phyloP scores from a whole-genome alignment of 2,329 filamentous ascomycete genomes.

The Clonostachys chloroleuca region DNA sequence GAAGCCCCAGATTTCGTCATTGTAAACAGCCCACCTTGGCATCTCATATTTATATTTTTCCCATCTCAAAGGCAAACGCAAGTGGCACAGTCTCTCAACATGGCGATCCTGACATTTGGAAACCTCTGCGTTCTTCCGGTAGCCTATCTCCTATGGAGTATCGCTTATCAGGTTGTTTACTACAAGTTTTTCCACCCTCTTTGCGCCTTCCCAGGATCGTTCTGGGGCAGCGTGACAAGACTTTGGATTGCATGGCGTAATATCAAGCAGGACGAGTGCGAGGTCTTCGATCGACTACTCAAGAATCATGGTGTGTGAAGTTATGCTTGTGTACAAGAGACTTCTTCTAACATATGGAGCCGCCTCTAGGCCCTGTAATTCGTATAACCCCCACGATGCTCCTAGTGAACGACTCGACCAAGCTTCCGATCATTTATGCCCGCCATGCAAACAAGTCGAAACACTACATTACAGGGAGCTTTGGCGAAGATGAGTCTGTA shows the following conservation, averaged over 20 bases:
- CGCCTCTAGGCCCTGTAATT: conserved; percentile 39
- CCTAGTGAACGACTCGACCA: conserved; percentile 45
- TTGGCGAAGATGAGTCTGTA: conserved; percentile 48
- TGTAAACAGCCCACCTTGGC: too few species aligned
- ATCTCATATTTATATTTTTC: too few species aligned
- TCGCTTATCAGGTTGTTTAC: conserved; percentile 33
- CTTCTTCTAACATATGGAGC: not conserved
- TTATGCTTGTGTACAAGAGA: not conserved
- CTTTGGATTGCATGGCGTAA: conserved; percentile 51
- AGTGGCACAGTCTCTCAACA: too few species aligned
- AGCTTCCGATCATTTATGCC: conserved; percentile 51
- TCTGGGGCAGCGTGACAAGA: conserved; percentile 47
- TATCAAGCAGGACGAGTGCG: conserved; percentile 36
- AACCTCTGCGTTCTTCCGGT: not conserved
- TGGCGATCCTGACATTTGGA: too few species aligned
- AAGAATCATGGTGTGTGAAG: conserved; percentile 38
- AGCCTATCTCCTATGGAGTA: conserved; percentile 11
- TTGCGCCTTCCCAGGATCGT: conserved; percentile 46
- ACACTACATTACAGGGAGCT: conserved; percentile 54
- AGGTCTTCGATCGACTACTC: conserved; percentile 32
- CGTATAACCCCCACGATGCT: conserved; percentile 48
- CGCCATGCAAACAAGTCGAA: conserved; percentile 51
- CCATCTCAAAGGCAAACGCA: too few species aligned
- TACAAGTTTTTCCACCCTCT: conserved; percentile 49
- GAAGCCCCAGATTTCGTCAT: too few species aligned